Conservation (phyloP, 352 stramenopile genomes). For the Globisporangium polare region DNA sequence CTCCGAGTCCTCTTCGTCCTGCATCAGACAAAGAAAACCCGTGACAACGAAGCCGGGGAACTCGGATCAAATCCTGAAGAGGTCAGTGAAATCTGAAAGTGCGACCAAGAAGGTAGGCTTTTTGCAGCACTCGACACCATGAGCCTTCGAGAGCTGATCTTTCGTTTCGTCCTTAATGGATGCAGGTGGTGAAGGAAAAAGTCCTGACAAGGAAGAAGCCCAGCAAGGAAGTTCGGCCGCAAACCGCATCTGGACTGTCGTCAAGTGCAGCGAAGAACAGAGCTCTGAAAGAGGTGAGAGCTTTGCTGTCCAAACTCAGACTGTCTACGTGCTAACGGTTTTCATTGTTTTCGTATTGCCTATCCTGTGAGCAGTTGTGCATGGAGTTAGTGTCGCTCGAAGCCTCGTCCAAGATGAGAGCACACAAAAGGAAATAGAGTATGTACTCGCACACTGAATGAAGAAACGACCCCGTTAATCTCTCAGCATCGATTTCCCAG, state of each 20-base stretch:
- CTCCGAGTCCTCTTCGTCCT: constrained; percentile 10
- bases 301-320: too few species aligned
- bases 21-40: not conserved
- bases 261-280: constrained; percentile 14
- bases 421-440: constrained; percentile 9
- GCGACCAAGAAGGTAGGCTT: constrained; percentile 6
- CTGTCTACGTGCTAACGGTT: not conserved
- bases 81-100: not conserved
- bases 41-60: not conserved
- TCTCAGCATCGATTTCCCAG: constrained; percentile 25
- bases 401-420: constrained; percentile 13
- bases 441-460: too few species aligned
- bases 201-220: not conserved
- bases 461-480: too few species aligned
- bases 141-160: not conserved
- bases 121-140: not conserved
- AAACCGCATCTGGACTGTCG: constrained; percentile 1
- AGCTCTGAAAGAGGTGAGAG: constrained; percentile 13
- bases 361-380: constrained; percentile 8
- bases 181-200: constrained; percentile 5
- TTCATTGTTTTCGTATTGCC: too few species aligned
- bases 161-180: too few species aligned
- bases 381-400: constrained; percentile 19
- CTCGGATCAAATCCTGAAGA: not conserved
- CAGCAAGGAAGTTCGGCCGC: not conserved